Base-by-base conservation (phyloP, 768 basidiomycete genomes). In the Boletus reticuloceps region DNA sequence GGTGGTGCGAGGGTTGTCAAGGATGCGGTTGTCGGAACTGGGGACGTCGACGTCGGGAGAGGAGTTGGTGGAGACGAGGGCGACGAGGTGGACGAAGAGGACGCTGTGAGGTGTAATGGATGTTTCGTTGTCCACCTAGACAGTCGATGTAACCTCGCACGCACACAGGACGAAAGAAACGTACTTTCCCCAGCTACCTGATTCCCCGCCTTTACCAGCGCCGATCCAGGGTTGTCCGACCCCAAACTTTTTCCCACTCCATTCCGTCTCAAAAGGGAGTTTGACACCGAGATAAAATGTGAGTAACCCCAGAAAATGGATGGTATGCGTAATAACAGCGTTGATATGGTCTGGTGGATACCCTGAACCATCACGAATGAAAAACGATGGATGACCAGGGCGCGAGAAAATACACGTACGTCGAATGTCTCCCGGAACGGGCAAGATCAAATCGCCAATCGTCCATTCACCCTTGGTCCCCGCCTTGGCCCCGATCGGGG, bases 291-390 rank as follows among this genome's bases (percentile, higher is more conserved):
- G 77, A 67, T 94, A 94, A 71, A 91, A 92, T 0, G 88, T 83
- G 7, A 94, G 80, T 13, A 93, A 72, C 3, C 83, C 81, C 0
- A 93, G 70, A 57, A 93, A 93, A 70, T 92, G 91, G 12, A 93
- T 76, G 1, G 89, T 83, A 53, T 90, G 85, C 1, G 87, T 89
- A 47, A 94, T 74, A n/a, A 91, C 90, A 4, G 91, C 90, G 65
- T 94, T 92, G 73, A 91, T 89, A 55, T 93, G 89, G 58, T 91
- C 88, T 37, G 89, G 87, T 1, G 89, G 88, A 66, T 91, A 91
- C 50, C 89, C 86, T 89, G 16, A 13, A 34, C 13, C 25, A 29
- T 9, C 8, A 29, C 34, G 34, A 14, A 14, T 36, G 1, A 4
- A 17, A 0, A 19, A 17, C 17, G 19, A n/a, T 10, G 32, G 12